Evolutionary conservation across 2,329 filamentous ascomycete genomes (phyloP), one percentile per base, ranked within the genome.

Genomic region (Lojkania enalia): DNA sequence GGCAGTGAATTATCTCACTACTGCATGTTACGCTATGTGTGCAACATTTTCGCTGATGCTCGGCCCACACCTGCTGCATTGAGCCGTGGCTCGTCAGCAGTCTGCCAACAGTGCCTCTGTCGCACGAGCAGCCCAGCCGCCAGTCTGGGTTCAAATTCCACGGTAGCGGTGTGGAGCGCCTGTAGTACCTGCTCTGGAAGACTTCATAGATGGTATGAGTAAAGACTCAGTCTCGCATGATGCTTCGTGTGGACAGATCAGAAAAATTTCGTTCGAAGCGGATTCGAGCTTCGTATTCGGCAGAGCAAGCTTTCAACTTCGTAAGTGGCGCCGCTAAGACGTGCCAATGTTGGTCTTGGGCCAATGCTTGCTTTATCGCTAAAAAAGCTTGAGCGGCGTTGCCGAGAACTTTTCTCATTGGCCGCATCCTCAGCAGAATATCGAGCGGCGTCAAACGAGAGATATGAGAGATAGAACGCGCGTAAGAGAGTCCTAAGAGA

Each of bases 211-310:
- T n/a, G n/a, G n/a, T n/a, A n/a, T n/a, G n/a, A n/a, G n/a, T n/a
- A n/a, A n/a, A n/a, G n/a, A n/a, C n/a, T n/a, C n/a, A n/a, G n/a
- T n/a, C n/a, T n/a, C n/a, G n/a, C n/a, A n/a, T n/a, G n/a, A n/a
- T n/a, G n/a, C n/a, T n/a, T n/a, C n/a, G n/a, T n/a, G n/a, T n/a
- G n/a, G n/a, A n/a, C n/a, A n/a, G n/a, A n/a, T n/a, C n/a, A n/a
- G n/a, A n/a, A n/a, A n/a, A n/a, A n/a, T n/a, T n/a, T n/a, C n/a
- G n/a, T n/a, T n/a, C n/a, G n/a, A n/a, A n/a, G n/a, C n/a, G 15
- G 15, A 19, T 9, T 36, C 18, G 20, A 36, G 33, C 33, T 36
- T 36, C 33, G 33, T 13, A 7, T 19, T 36, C 33, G 33, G 33
- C 33, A 36, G 15, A 5, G 7, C 19, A 36, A 36, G 33, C 33